Percentiles rank a stretch among this genome's conserved stretches.
Evolutionary conservation across 1,139 yeast genomes (phyloP).

Genomic region (Diutina sp.): DNA sequence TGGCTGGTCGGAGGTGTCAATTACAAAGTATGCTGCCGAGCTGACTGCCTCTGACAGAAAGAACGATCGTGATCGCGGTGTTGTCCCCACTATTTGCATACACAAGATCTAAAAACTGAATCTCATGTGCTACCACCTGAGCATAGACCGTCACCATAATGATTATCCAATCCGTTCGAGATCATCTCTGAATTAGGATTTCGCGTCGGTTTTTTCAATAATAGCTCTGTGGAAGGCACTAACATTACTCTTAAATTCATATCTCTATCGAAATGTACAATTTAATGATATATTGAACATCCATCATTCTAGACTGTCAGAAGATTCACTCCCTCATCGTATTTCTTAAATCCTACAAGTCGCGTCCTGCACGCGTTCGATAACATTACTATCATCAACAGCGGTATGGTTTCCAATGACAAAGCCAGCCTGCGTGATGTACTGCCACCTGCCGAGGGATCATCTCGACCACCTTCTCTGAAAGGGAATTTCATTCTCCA

Average conservation of each 20-base stretch:
- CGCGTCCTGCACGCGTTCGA: neutral
- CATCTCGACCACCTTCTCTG: neutral
- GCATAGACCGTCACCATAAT: too few species aligned
- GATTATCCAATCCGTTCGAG: neutral
- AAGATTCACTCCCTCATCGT: too few species aligned
- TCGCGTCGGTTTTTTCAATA: neutral
- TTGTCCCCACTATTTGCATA: neutral
- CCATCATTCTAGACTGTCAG: too few species aligned
- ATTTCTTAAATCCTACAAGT: neutral
- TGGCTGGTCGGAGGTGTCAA: neutral
- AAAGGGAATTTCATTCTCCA: neutral
- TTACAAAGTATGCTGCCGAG: neutral
- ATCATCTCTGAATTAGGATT: neutral
- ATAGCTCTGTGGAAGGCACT: too few species aligned
- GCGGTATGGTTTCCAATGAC: neutral
- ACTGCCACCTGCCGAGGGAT: neutral
- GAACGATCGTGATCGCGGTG: neutral
- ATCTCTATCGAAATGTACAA: too few species aligned
- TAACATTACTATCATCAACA: neutral
- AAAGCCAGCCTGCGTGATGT: neutral
- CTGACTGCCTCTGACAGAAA: neutral
- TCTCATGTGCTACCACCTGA: too few species aligned
- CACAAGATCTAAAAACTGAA: neutral
- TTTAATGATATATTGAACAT: too few species aligned
- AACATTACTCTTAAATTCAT: too few species aligned